Percentiles rank a stretch among this genome's conserved stretches.
phyloP scores from a whole-genome alignment of 257 asterid genomes.

The Scutellaria minor region DNA sequence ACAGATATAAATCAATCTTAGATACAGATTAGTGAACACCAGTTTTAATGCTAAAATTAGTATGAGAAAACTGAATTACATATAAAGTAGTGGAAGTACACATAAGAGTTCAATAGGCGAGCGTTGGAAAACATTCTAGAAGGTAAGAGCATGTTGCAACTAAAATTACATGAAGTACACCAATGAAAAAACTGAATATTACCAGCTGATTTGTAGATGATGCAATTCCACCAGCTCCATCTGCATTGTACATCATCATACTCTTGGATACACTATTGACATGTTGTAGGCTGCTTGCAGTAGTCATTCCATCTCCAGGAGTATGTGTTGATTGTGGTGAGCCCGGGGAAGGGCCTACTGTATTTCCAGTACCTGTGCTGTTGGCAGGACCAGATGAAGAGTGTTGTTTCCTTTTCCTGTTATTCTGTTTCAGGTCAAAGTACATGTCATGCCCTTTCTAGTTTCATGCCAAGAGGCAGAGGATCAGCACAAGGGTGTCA shows the following conservation, averaged over 20 bases:
- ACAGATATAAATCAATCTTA: slow-evolving; percentile 15
- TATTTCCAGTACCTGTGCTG: slow-evolving; percentile 83
- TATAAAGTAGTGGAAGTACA: not conserved
- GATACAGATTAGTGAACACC: slow-evolving; percentile 10
- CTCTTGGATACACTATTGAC: slow-evolving; percentile 73
- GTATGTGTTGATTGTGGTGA: slow-evolving; percentile 96
- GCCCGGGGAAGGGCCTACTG: slow-evolving; percentile 76
- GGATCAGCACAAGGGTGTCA: slow-evolving; percentile 9
- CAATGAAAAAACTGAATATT: slow-evolving; percentile 37
- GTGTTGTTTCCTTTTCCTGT: slow-evolving; percentile 88
- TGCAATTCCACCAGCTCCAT: slow-evolving; percentile 89
- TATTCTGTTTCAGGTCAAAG: slow-evolving; percentile 57
- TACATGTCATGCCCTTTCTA: slow-evolving; percentile 31
- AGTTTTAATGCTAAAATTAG: slow-evolving; percentile 9
- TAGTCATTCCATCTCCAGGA: slow-evolving; percentile 88
- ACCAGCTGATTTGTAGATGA: slow-evolving; percentile 94
- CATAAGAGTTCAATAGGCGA: not conserved
- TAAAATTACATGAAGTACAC: slow-evolving; percentile 17
- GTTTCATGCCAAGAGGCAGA: slow-evolving; percentile 18
- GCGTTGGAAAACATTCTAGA: slow-evolving; percentile 10
- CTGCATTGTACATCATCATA: slow-evolving; percentile 81
- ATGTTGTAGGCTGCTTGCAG: slow-evolving; percentile 83
- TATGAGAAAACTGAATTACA: slow-evolving; percentile 3
- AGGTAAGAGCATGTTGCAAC: slow-evolving; percentile 16
- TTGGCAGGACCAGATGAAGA: slow-evolving; percentile 94